Conservation (phyloP, 495 filamentous ascomycete species). For the Cudoniella acicularis region DNA sequence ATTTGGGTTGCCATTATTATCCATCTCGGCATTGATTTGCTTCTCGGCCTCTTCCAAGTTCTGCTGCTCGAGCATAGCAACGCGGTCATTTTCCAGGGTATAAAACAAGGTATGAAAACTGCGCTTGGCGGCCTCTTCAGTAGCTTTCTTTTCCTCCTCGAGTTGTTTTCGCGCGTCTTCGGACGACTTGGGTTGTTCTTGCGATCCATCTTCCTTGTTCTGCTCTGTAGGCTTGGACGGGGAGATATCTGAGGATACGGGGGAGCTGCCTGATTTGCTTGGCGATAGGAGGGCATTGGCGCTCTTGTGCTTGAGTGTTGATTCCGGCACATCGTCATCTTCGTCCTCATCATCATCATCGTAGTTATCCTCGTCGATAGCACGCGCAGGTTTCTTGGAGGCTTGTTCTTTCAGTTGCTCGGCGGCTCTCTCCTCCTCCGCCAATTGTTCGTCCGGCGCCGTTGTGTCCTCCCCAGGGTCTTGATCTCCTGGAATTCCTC, state of each 20-base stretch:
- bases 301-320: conserved; percentile 59
- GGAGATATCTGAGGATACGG: conserved; percentile 46
- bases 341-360: conserved; percentile 72
- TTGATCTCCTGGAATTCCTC: conserved; percentile 31
- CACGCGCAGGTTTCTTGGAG: conserved; percentile 60
- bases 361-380: conserved; percentile 81
- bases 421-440: conserved; percentile 23
- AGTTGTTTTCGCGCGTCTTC: conserved; percentile 90
- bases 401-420: conserved; percentile 30
- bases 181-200: conserved; percentile 56
- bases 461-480: conserved; percentile 23
- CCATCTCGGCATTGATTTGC: conserved; percentile 92
- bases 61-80: conserved; percentile 97
- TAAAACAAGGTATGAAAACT: conserved; percentile 92
- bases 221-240: conserved; percentile 48
- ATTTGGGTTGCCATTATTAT: conserved; percentile 55
- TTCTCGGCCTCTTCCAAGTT: conserved; percentile 94
- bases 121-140: conserved; percentile 81
- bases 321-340: conserved; percentile 53
- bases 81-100: conserved; percentile 89
- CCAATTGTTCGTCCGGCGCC: conserved; percentile 17
- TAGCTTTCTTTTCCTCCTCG: conserved; percentile 89
- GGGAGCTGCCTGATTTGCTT: conserved; percentile 56
- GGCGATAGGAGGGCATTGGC: conserved; percentile 48
- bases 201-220: conserved; percentile 37